phyloP scores from a whole-genome alignment of 129 eudicot species.

The Lactuca sativa region DNA sequence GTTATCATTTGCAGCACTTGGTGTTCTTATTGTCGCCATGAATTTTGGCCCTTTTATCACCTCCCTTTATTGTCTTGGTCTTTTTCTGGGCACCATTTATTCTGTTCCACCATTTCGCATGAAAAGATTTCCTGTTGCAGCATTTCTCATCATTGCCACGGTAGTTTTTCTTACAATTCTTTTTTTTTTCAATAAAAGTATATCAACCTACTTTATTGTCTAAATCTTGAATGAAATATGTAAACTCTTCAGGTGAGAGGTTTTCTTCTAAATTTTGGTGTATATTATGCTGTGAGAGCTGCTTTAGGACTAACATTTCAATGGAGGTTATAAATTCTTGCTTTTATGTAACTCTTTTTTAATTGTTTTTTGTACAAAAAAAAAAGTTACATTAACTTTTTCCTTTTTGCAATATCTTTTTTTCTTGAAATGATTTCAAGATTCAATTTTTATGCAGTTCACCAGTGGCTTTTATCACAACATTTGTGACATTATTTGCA shows the following conservation, averaged over 20 bases:
- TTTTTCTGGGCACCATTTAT: constrained; percentile 92
- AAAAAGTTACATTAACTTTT: no score
- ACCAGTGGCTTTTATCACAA: constrained; percentile 94
- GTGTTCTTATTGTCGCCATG: constrained; percentile 72
- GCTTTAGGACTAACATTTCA: constrained; percentile 86
- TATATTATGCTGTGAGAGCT: constrained; percentile 93
- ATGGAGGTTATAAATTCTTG: constrained; percentile 68
- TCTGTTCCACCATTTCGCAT: constrained; percentile 96
- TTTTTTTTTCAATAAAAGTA: neutral
- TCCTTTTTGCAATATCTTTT: neutral
- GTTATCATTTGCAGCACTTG: constrained; percentile 67
- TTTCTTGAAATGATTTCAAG: neutral
- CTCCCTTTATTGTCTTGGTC: constrained; percentile 82
- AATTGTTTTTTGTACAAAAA: neutral
- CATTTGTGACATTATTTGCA: constrained; percentile 94
- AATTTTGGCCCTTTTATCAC: constrained; percentile 92
- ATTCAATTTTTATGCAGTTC: constrained; percentile 48
- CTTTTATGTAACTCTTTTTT: neutral
- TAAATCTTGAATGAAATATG: no score
- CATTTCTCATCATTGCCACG: constrained; percentile 96
- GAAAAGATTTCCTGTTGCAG: constrained; percentile 95
- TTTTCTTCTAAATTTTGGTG: constrained; percentile 96
- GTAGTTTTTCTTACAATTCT: constrained; percentile 36
- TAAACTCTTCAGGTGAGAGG: constrained; percentile 72
- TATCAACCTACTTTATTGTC: neutral